phyloP scores from a whole-genome alignment of 176 grass and related monocot genomes.

The Carex littledalei region DNA sequence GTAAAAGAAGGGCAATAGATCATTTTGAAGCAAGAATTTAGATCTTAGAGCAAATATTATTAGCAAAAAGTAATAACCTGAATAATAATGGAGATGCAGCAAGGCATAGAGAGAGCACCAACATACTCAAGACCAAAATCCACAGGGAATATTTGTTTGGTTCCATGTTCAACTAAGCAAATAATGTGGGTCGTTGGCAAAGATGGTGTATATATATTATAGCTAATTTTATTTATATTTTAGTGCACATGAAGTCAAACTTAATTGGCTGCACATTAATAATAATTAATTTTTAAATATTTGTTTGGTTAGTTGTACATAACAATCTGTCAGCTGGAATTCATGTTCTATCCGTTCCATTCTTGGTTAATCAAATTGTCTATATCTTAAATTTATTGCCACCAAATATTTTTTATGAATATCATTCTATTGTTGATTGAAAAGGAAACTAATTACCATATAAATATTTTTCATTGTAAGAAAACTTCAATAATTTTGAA shows the following conservation, averaged over 20 bases:
- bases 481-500: background rate
- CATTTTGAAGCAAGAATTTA: background rate
- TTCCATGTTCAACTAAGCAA: background rate
- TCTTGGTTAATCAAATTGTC: background rate
- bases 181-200: background rate
- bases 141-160: background rate
- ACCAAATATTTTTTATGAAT: background rate
- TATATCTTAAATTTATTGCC: background rate
- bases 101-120: background rate
- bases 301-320: background rate
- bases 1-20: background rate
- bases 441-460: background rate
- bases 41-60: background rate
- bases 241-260: background rate
- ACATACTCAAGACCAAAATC: constrained; percentile 4
- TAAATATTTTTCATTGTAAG: background rate
- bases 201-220: background rate
- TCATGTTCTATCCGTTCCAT: background rate
- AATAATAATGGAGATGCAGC: background rate
- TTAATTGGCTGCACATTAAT: background rate
- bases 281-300: background rate
- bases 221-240: background rate
- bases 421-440: background rate
- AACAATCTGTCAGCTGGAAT: background rate
- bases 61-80: background rate